Conservation (phyloP, 768 basidiomycete species). For the Mycena leptocephala region DNA sequence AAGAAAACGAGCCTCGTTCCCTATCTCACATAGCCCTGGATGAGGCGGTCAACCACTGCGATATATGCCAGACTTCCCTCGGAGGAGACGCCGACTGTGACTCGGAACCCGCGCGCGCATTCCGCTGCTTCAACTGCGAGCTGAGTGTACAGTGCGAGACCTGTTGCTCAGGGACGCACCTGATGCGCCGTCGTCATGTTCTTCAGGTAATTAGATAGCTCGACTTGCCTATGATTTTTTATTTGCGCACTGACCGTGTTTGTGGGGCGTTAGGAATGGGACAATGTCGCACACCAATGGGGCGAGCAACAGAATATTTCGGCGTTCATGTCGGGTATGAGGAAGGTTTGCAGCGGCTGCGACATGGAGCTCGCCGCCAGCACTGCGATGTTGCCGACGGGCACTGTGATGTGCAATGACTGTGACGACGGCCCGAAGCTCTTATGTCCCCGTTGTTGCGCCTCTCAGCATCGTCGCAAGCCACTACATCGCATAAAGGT, state of each 20-base stretch:
- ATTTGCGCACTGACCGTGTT: background rate
- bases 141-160: background rate
- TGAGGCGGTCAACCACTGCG: too few species aligned
- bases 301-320: background rate
- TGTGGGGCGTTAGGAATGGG: background rate
- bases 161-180: background rate
- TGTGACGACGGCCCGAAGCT: background rate
- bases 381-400: background rate
- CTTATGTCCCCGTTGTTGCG: background rate
- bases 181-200: background rate
- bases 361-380: background rate
- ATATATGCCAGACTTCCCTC: too few species aligned
- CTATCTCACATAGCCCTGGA: too few species aligned
- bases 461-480: background rate
- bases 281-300: background rate
- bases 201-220: background rate
- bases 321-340: background rate
- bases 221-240: background rate
- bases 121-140: background rate
- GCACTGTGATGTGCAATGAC: background rate
- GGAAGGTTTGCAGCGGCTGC: background rate
- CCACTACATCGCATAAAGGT: background rate
- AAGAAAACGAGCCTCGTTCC: too few species aligned
- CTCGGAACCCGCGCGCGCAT: background rate
- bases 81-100: too few species aligned